Base-by-base conservation (phyloP, 2,329 filamentous ascomycete species). In the Curvularia hawaiiensis region DNA sequence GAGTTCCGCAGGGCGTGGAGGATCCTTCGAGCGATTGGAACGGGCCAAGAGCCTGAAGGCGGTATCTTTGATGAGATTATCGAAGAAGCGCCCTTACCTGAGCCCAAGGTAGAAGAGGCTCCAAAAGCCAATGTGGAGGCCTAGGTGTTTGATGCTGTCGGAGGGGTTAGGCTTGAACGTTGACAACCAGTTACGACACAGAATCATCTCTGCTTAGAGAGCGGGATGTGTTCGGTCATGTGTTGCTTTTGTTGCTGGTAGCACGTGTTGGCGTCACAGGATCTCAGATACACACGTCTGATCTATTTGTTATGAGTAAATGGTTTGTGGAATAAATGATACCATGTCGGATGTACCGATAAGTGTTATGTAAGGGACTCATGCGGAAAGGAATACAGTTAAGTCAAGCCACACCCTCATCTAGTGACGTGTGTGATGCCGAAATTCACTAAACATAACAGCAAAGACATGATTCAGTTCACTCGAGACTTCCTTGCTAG, bases 1-100 rank as follows among this genome's bases (percentile, higher is more conserved):
- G 92, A 97, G 76, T 95, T 96, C 69, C 84, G 91, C 18, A 84
- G 92, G 20, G 91, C 91, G 3, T 90, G 90, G 85, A 81, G 85
- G 35, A 89, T 96, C 56, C 44, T 76, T 26, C 56, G 59, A 18
- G 68, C 66, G 20, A 54, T 76, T 16, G 73, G 73, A 2, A 64
- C 62, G 45, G 64, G 61, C 0, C 24, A 50, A 50, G 38, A 56
- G 28, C 70, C 72, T 14, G 71, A 76, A 60, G 75, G 71, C 11
- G 72, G 69, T 0, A 53, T 77, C 14, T 75, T 77, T 38, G 75
- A 76, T 50, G 70, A 73, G 44, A 62, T 77, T 12, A 57, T 70
- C 28, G 70, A 73, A 53, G 47, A 61, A 14, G 45, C 44, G 18
- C 63, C 63, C 30, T 40, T 50, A 12, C 35, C 46, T n/a, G 52